Base-by-base conservation (phyloP, 169 alveolate genomes). In the Plasmodium berghei region DNA sequence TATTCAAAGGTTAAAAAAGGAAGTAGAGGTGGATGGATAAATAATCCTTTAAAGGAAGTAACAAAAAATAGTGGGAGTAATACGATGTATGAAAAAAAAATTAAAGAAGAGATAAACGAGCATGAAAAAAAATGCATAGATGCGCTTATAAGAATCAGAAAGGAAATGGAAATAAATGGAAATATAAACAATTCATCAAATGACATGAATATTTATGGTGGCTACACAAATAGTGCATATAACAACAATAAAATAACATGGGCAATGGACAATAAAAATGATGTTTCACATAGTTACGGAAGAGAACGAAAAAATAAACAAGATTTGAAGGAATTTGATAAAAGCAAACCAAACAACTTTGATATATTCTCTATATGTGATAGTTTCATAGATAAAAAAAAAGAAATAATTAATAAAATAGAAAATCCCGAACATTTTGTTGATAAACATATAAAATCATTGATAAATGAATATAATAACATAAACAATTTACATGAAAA, bases 11-110 rank as follows among this genome's bases (percentile, higher is more conserved):
- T 83, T 1, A 83, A 83, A 61, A 83, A 40, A 45, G 90, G 90
- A 46, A 83, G 90, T 48, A 54, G 90, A 48, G 90, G 90, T 4
- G 90, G 90, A 24, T 83, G 90, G 90, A 83, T 83, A 16, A 18
- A 83, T 42, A 83, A 83, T 42, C 90, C 90, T 2, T 72, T 83
- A 58, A 83, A 83, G 34, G 85, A 83, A 42, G 80, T 83, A 18
- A 83, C 90, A 24, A 83, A 83, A 67, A 83, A 83, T 49, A 67
- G 70, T 83, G 90, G 90, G 34, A 67, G 52, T 58, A 83, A 83
- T 67, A 56, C 56, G 67, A 49, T 55, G 59, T 83, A 83, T 62
- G 90, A 83, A 83, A 55, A 83, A 12, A 83, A 83, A 16, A 59
- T 83, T 54, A 72, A 83, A 48, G 90, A 83, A 48, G 90, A 83